Evolutionary conservation across 164 flowering plant species (phyloP).

Genomic region (Kingdonia uniflora): DNA sequence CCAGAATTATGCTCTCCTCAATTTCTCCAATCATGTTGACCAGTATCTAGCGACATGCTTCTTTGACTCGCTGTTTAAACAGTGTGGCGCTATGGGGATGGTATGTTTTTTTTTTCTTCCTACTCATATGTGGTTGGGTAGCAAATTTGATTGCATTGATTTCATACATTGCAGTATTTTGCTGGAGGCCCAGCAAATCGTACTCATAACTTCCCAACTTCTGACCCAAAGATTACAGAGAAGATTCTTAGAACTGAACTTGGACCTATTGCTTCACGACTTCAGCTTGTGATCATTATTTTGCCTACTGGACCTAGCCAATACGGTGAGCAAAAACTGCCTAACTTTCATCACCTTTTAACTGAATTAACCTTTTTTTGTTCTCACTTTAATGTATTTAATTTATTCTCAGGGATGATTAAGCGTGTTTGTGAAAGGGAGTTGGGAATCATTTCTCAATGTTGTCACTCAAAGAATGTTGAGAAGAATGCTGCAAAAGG

Average conservation of each 20-base stretch:
- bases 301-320: constrained; percentile 62
- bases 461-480: constrained; percentile 20
- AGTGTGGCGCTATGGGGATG: constrained; percentile 76
- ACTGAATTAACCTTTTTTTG: too few relatives aligned
- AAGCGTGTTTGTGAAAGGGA: constrained; percentile 35
- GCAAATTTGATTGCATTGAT: too few relatives aligned
- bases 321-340: constrained; percentile 36
- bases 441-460: constrained; percentile 24
- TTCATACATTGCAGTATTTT: constrained; percentile 22
- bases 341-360: too few relatives aligned
- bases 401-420: constrained; percentile 14
- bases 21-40: constrained; percentile 27
- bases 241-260: too few relatives aligned
- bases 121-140: too few relatives aligned
- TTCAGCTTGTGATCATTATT: constrained; percentile 57
- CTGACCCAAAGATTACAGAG: too few relatives aligned
- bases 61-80: constrained; percentile 27
- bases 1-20: constrained; percentile 47
- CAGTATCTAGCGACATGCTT: constrained; percentile 17
- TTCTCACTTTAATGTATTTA: background rate
- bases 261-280: too few relatives aligned
- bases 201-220: too few relatives aligned
- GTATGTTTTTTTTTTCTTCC: constrained; percentile 23
- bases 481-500: background rate
- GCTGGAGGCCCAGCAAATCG: too few relatives aligned